Conservation (phyloP, 2,329 filamentous ascomycete species). For the Decorospora gaudefroyi region DNA sequence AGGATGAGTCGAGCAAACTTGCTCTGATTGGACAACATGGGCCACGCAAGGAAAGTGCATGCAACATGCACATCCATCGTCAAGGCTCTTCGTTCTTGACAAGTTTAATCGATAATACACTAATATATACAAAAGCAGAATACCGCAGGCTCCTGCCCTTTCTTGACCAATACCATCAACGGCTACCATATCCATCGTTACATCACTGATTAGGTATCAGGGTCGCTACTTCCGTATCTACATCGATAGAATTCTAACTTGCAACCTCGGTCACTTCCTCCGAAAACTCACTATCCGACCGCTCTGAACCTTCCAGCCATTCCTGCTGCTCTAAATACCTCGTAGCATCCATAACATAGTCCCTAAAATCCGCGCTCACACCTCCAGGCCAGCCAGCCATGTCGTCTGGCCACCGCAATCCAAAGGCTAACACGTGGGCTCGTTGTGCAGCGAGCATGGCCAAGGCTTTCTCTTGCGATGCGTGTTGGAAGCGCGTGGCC, state of each 20-base stretch:
- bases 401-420: neutral
- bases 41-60: too few relatives aligned
- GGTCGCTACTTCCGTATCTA: too few relatives aligned
- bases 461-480: neutral
- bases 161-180: too few relatives aligned
- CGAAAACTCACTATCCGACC: neutral
- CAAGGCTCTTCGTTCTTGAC: too few relatives aligned
- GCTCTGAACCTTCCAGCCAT: neutral
- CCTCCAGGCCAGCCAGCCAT: neutral
- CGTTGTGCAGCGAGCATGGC: neutral
- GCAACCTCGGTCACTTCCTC: neutral
- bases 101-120: too few relatives aligned
- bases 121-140: too few relatives aligned
- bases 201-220: too few relatives aligned
- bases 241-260: too few relatives aligned
- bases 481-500: neutral
- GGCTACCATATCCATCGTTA: too few relatives aligned
- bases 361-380: neutral
- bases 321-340: neutral
- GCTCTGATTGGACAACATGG: conserved; percentile 12
- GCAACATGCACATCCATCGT: too few relatives aligned
- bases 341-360: neutral
- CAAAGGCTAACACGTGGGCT: neutral
- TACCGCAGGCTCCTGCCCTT: too few relatives aligned
- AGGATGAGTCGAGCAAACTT: conserved; percentile 20